A percentile compares a stretch with the other conserved stretches of the same genome.
phyloP scores from a whole-genome alignment of 139 green algal genomes.

The Trebouxia sp. region DNA sequence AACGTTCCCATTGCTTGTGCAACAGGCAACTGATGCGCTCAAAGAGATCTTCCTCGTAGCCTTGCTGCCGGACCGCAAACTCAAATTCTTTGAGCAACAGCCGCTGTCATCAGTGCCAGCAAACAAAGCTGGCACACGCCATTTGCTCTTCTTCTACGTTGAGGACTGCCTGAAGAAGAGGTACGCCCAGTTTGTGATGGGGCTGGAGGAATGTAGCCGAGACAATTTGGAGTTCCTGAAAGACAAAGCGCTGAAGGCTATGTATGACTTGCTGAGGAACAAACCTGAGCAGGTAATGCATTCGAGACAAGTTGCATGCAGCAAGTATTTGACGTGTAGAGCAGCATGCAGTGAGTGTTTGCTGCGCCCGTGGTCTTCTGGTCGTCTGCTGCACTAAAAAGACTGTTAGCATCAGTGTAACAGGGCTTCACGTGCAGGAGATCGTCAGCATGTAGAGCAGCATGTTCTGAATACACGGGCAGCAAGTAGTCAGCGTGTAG shows the following conservation, averaged over 20 bases:
- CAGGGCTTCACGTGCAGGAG: no score
- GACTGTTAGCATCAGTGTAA: no score
- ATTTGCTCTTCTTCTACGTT: constrained; percentile 78
- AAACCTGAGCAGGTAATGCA: constrained; percentile 31
- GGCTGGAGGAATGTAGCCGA: constrained; percentile 68
- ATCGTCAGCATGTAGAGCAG: no score
- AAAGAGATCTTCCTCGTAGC: constrained; percentile 78
- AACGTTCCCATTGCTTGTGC: not conserved
- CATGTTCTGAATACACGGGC: no score
- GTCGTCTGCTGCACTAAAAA: no score
- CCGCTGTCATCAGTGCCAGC: constrained; percentile 44
- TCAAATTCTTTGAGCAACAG: constrained; percentile 68
- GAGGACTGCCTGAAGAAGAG: constrained; percentile 87
- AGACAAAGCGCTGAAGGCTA: constrained; percentile 67
- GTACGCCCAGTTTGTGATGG: constrained; percentile 68
- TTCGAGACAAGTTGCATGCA: no score
- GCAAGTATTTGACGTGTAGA: no score
- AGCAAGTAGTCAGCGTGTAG: no score
- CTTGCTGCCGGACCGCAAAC: constrained; percentile 90
- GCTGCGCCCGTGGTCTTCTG: no score
- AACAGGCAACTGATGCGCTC: constrained; percentile 74
- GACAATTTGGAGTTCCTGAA: constrained; percentile 89
- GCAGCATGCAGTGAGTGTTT: no score
- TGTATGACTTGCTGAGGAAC: constrained; percentile 59
- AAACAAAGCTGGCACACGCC: constrained; percentile 57